Percentiles rank a stretch among this genome's conserved stretches.
Conservation (phyloP, 345 rosid species). For the Capsella bursapastoris region DNA sequence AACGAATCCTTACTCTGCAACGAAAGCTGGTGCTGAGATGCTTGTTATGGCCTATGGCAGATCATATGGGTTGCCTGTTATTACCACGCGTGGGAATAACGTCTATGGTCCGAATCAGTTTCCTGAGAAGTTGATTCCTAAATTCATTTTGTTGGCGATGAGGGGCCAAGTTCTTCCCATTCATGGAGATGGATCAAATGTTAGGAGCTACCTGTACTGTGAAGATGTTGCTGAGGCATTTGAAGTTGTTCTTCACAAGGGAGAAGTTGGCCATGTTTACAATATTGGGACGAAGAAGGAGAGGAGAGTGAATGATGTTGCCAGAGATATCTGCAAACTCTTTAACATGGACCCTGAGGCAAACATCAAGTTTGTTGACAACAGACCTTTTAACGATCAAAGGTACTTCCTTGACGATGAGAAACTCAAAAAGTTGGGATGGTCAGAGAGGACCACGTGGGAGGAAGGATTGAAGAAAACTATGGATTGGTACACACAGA, state of each 20-base stretch:
- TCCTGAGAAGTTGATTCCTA: constrained; percentile 89
- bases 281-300: constrained; percentile 90
- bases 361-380: constrained; percentile 76
- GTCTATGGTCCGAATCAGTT: constrained; percentile 92
- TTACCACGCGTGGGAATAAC: constrained; percentile 91
- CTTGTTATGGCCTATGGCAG: constrained; percentile 97
- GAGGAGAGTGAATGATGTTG: constrained; percentile 90
- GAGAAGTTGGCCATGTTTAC: constrained; percentile 91
- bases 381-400: constrained; percentile 89
- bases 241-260: constrained; percentile 86
- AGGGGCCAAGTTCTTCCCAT: constrained; percentile 67
- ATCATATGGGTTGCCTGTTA: constrained; percentile 88
- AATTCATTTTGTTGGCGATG: constrained; percentile 83
- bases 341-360: constrained; percentile 68
- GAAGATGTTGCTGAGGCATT: constrained; percentile 96
- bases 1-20: constrained; percentile 89
- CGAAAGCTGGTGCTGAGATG: constrained; percentile 94
- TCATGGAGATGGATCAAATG: constrained; percentile 89
- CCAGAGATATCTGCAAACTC: constrained; percentile 73
- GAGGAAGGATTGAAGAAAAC: constrained; percentile 88
- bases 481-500: constrained; percentile 78
- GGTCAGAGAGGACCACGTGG: constrained; percentile 83
- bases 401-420: constrained; percentile 88
- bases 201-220: constrained; percentile 79
- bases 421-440: constrained; percentile 77